phyloP scores from a whole-genome alignment of 2,329 filamentous ascomycete genomes.

The Clarireedia sp. region DNA sequence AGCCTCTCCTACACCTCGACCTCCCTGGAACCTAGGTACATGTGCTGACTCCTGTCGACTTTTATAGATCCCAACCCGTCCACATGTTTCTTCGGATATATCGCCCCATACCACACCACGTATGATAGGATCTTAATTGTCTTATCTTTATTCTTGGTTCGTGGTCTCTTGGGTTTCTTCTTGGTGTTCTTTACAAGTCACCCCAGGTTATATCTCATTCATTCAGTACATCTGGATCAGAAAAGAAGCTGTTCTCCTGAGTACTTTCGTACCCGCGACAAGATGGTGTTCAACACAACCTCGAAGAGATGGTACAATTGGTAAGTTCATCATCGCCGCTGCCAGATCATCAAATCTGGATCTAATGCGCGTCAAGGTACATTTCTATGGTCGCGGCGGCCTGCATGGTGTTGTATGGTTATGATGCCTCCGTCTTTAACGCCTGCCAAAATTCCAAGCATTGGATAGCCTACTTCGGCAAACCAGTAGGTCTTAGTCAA shows the following conservation, averaged over 20 bases:
- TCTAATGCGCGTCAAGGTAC: slow-evolving; percentile 39
- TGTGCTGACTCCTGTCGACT: no score
- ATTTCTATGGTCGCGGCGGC: slow-evolving; percentile 60
- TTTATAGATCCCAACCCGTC: no score
- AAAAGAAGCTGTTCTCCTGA: neutral
- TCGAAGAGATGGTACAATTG: slow-evolving; percentile 9
- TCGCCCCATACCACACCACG: no score
- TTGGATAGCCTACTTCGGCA: slow-evolving; percentile 57
- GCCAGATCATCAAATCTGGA: no score
- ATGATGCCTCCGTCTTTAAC: slow-evolving; percentile 69
- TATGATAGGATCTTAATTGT: no score
- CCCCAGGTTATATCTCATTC: no score
- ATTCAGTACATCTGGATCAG: no score
- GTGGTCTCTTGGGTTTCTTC: no score
- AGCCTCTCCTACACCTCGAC: neutral
- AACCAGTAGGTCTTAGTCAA: slow-evolving; percentile 11
- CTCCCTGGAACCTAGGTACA: no score
- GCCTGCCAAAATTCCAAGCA: slow-evolving; percentile 59
- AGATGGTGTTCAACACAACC: slow-evolving; percentile 2
- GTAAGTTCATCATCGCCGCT: neutral
- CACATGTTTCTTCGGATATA: no score
- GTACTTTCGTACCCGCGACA: neutral
- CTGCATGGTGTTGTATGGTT: slow-evolving; percentile 71
- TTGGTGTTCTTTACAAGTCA: no score
- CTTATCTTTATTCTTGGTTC: no score